Conservation (phyloP, 768 basidiomycete species). For the Tubosaeta brunneosetosa region DNA sequence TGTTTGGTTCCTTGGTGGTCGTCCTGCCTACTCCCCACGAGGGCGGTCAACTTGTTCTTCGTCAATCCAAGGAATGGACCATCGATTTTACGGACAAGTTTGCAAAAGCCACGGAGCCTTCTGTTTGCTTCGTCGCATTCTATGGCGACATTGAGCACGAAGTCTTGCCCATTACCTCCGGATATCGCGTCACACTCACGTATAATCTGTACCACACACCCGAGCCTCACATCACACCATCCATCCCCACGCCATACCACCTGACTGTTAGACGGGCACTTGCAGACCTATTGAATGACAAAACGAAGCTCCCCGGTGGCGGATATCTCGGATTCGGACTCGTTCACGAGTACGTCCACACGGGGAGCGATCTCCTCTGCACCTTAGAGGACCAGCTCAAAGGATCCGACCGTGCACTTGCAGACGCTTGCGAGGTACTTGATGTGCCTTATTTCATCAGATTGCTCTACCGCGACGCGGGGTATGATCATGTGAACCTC, state of each 20-base stretch:
- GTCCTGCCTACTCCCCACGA: constrained; percentile 43
- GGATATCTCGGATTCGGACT: constrained; percentile 12
- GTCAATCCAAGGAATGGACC: constrained; percentile 31
- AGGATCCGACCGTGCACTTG: constrained; percentile 9
- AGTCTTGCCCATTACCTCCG: too few species aligned
- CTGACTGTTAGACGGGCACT: not conserved
- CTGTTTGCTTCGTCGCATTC: too few species aligned
- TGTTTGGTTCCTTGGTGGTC: constrained; percentile 50
- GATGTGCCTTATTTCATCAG: constrained; percentile 1
- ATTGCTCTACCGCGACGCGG: not conserved
- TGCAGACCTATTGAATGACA: not conserved
- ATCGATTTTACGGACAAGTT: constrained; percentile 30
- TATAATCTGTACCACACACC: constrained; percentile 30
- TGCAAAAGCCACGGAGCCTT: too few species aligned
- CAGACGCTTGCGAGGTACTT: constrained; percentile 4
- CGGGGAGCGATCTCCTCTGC: not conserved
- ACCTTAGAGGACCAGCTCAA: constrained; percentile 7
- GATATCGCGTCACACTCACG: constrained; percentile 24
- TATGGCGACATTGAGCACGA: too few species aligned
- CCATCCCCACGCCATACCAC: not conserved
- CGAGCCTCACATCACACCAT: not conserved
- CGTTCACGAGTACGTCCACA: constrained; percentile 8
- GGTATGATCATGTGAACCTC: not conserved
- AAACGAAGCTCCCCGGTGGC: not conserved
- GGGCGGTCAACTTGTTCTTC: constrained; percentile 41